Conservation (phyloP, 78 protist genomes). For the Chrysochromulina parva region DNA sequence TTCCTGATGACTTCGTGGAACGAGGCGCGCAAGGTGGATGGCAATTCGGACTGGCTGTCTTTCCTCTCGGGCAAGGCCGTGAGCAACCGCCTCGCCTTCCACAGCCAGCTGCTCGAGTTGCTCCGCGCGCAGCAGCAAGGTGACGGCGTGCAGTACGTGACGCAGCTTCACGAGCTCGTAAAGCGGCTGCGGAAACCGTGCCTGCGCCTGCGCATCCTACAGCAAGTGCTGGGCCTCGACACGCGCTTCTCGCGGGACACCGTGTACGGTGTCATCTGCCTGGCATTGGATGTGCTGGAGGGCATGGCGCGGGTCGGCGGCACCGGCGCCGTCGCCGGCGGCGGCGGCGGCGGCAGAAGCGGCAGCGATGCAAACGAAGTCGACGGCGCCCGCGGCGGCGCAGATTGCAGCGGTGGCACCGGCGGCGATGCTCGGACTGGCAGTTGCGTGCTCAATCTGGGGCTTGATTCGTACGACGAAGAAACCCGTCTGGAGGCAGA, state of each 20-base stretch:
- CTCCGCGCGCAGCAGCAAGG: not conserved
- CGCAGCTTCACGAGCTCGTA: not conserved
- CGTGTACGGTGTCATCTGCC: not conserved
- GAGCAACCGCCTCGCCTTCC: not conserved
- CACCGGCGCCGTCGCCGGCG: not conserved
- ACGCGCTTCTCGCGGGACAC: not conserved
- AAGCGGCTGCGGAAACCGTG: not conserved
- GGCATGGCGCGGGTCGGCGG: not conserved
- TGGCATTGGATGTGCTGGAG: not conserved
- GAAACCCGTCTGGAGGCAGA: no score
- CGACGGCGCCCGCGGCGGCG: no score
- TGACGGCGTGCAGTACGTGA: not conserved
- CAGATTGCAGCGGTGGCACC: no score
- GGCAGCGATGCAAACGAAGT: no score
- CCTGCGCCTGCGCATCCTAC: conserved; percentile 6
- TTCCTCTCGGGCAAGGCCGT: not conserved
- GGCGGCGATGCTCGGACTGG: no score
- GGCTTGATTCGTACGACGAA: no score
- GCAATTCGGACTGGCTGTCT: not conserved
- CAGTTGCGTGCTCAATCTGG: no score
- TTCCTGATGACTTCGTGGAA: not conserved
- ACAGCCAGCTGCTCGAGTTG: not conserved
- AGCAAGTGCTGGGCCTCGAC: not conserved
- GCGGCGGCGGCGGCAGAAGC: no score
- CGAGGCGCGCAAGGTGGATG: not conserved